phyloP scores from a whole-genome alignment of 371 early-diverging fungal species.

The Apophysomyces sp. region DNA sequence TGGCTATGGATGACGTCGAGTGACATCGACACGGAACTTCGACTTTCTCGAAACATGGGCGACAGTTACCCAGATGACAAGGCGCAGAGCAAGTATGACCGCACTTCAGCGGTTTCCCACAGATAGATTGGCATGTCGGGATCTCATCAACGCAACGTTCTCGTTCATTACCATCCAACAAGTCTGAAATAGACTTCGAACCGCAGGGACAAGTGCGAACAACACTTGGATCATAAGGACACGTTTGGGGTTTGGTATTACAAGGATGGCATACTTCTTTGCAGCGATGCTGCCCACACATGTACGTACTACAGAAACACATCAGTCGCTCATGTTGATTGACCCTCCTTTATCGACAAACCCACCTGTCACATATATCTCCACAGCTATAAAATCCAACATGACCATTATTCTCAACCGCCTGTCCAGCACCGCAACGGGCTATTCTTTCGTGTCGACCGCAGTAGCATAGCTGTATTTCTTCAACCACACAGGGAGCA shows the following conservation, averaged over 20 bases:
- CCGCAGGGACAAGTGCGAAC: slow-evolving; percentile 87
- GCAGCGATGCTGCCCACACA: slow-evolving; percentile 82
- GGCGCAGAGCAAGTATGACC: slow-evolving; percentile 69
- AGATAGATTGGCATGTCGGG: slow-evolving; percentile 71
- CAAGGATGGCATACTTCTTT: slow-evolving; percentile 71
- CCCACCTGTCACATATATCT: slow-evolving; percentile 58
- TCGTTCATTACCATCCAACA: slow-evolving; percentile 42
- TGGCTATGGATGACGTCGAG: slow-evolving; percentile 41
- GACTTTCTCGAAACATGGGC: slow-evolving; percentile 58
- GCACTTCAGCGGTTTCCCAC: slow-evolving; percentile 67
- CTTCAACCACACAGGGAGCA: slow-evolving; percentile 57
- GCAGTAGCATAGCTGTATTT: slow-evolving; percentile 71
- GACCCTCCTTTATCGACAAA: slow-evolving; percentile 7
- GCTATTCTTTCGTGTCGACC: slow-evolving; percentile 58
- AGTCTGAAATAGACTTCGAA: slow-evolving; percentile 27
- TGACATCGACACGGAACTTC: slow-evolving; percentile 68
- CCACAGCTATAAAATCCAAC: slow-evolving; percentile 65
- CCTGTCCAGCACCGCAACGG: slow-evolving; percentile 60
- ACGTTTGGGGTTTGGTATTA: slow-evolving; percentile 47
- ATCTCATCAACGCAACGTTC: slow-evolving; percentile 73
- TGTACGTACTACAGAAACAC: slow-evolving; percentile 41
- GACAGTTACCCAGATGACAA: slow-evolving; percentile 79
- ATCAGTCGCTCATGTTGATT: slow-evolving; percentile 15
- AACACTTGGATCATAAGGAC: slow-evolving; percentile 69
- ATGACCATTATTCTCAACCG: slow-evolving; percentile 29